Evolutionary conservation across 2,329 filamentous ascomycete genomes (phyloP).

Genomic region (Curvularia sp.): DNA sequence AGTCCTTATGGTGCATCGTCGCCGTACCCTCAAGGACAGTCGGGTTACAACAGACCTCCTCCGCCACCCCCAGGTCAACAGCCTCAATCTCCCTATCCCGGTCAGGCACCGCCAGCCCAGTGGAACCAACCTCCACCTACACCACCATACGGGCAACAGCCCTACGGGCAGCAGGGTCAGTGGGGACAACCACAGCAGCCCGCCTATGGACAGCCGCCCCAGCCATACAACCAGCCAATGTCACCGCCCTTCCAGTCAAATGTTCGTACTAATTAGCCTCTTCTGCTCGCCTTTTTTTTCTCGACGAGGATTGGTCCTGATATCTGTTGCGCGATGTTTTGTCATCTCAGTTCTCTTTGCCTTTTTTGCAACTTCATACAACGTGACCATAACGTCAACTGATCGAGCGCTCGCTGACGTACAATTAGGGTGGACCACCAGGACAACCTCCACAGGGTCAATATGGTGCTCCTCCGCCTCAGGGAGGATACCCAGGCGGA

Average conservation of each 20-base stretch:
- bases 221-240: neutral
- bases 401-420: conserved; percentile 20
- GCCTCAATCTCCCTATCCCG: conserved; percentile 27
- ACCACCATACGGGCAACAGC: conserved; percentile 42
- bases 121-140: conserved; percentile 39
- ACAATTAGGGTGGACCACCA: conserved; percentile 32
- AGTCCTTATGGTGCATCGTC: conserved; percentile 48
- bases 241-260: conserved; percentile 23
- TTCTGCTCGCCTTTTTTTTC: no score
- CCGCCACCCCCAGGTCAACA: conserved; percentile 42
- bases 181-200: conserved; percentile 45
- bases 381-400: conserved; percentile 18
- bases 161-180: conserved; percentile 33
- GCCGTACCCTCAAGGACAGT: conserved; percentile 48
- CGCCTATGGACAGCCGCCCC: conserved; percentile 39
- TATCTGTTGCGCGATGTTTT: neutral
- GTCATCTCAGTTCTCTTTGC: neutral
- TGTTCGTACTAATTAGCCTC: conserved; percentile 28
- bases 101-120: conserved; percentile 29
- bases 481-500: conserved; percentile 44
- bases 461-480: conserved; percentile 41
- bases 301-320: neutral
- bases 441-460: conserved; percentile 46
- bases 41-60: conserved; percentile 45
- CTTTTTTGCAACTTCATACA: neutral